Evolutionary conservation across 441 rosid species (phyloP).

Genomic region (Arabidopsis lyrata): DNA sequence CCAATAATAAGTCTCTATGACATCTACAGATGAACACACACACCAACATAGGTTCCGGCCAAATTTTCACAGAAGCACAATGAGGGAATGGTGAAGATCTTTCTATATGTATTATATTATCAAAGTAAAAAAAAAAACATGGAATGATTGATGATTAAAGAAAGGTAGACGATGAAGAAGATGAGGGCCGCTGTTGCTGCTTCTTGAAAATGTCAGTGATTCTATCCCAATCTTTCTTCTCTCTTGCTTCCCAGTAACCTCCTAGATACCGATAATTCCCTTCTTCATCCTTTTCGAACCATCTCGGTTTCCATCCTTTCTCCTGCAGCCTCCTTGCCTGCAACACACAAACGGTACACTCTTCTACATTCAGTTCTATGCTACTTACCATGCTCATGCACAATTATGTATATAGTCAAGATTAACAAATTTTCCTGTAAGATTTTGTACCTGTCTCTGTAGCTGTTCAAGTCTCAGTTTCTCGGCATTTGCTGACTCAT

Average conservation of each 20-base stretch:
- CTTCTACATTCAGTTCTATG: conserved; percentile 21
- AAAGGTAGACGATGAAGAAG: conserved; percentile 33
- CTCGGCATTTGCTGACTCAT: conserved; percentile 90
- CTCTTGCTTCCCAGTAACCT: conserved; percentile 95
- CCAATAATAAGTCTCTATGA: conserved; percentile 22
- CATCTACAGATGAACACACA: conserved; percentile 39
- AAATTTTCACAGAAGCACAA: conserved; percentile 43
- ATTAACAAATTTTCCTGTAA: not conserved
- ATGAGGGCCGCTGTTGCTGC: conserved; percentile 51
- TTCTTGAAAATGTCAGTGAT: conserved; percentile 74
- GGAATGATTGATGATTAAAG: conserved; percentile 19
- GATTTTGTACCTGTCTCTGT: conserved; percentile 84
- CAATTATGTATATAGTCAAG: not conserved
- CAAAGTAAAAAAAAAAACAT: conserved; percentile 14
- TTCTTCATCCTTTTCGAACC: conserved; percentile 86
- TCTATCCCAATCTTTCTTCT: conserved; percentile 66
- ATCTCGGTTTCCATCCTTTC: conserved; percentile 96
- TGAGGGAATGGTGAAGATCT: conserved; percentile 44
- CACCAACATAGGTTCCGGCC: conserved; percentile 43
- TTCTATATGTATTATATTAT: conserved; percentile 30
- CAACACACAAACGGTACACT: conserved; percentile 12
- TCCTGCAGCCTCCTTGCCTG: conserved; percentile 98
- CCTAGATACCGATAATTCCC: conserved; percentile 82
- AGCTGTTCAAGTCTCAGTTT: conserved; percentile 93
- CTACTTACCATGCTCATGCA: conserved; percentile 2